Percentiles rank a stretch among this genome's conserved stretches.
Conservation (phyloP, 495 filamentous ascomycete genomes). For the Lophiostoma macrostomum region DNA sequence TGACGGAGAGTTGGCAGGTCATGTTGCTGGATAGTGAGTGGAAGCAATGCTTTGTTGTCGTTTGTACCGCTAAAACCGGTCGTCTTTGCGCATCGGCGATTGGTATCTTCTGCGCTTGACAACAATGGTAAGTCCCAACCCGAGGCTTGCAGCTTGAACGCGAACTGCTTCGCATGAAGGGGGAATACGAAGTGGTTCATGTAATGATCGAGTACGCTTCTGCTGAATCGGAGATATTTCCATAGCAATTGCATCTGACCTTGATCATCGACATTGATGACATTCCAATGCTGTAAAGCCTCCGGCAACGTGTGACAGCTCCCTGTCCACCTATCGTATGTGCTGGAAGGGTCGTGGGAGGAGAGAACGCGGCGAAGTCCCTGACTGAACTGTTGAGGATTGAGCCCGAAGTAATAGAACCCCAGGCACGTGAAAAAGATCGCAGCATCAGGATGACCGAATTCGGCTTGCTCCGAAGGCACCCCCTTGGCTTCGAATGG, state of each 20-base stretch:
- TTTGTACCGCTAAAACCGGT: slow-evolving; percentile 41
- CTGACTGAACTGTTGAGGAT: slow-evolving; percentile 40
- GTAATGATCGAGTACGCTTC: slow-evolving; percentile 48
- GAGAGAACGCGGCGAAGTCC: slow-evolving; percentile 43
- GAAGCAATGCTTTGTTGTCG: slow-evolving; percentile 49
- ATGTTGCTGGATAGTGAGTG: slow-evolving; percentile 50
- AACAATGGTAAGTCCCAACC: not conserved
- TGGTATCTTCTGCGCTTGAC: not conserved
- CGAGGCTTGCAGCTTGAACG: slow-evolving; percentile 48
- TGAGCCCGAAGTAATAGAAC: slow-evolving; percentile 51
- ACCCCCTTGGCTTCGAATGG: slow-evolving; percentile 46
- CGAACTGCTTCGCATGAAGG: slow-evolving; percentile 49
- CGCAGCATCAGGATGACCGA: slow-evolving; percentile 54
- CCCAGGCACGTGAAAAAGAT: slow-evolving; percentile 52
- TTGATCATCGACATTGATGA: slow-evolving; percentile 51
- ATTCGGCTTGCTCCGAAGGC: slow-evolving; percentile 51
- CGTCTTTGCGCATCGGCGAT: not conserved
- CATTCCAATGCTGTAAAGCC: slow-evolving; percentile 45
- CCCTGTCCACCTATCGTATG: slow-evolving; percentile 49
- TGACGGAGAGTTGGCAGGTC: slow-evolving; percentile 48
- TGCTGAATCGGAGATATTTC: slow-evolving; percentile 39
- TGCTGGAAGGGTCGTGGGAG: slow-evolving; percentile 51
- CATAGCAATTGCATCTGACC: slow-evolving; percentile 47
- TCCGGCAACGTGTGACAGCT: slow-evolving; percentile 40
- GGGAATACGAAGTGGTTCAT: slow-evolving; percentile 56